Conservation (phyloP, 2,329 filamentous ascomycete species). For the Sodiomyces alkalinus region DNA sequence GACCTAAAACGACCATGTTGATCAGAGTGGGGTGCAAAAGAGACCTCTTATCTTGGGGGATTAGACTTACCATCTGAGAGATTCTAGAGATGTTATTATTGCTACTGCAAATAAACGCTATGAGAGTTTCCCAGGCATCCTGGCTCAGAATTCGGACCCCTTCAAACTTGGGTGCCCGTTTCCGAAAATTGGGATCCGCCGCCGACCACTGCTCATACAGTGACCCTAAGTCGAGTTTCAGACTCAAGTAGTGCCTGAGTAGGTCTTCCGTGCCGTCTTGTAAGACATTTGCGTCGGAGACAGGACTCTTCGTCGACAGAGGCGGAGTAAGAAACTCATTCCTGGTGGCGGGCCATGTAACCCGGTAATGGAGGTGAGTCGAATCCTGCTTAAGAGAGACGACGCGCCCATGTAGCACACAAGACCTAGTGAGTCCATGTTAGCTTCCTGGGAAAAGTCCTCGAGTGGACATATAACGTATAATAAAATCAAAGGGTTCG, state of each 20-base stretch:
- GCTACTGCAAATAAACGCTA: slow-evolving; percentile 95
- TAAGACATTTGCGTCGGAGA: slow-evolving; percentile 10
- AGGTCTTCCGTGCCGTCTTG: slow-evolving; percentile 59
- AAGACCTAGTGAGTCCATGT: slow-evolving; percentile 43
- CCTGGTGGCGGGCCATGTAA: slow-evolving; percentile 36
- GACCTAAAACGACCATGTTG: slow-evolving; percentile 28
- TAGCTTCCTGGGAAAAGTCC: no score
- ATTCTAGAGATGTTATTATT: slow-evolving; percentile 97
- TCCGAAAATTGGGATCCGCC: slow-evolving; percentile 75
- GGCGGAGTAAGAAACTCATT: slow-evolving; percentile 6
- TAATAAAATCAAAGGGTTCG: slow-evolving; percentile 6
- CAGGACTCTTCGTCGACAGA: neutral
- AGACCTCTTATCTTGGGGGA: neutral
- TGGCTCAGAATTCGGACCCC: slow-evolving; percentile 88
- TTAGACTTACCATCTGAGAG: slow-evolving; percentile 72
- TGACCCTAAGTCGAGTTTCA: slow-evolving; percentile 56
- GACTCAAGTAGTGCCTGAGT: slow-evolving; percentile 73
- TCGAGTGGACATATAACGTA: no score
- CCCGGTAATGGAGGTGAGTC: slow-evolving; percentile 64
- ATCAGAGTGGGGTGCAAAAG: neutral
- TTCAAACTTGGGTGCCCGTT: slow-evolving; percentile 71
- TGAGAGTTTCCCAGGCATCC: slow-evolving; percentile 87
- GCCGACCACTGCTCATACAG: slow-evolving; percentile 81
- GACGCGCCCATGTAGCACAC: slow-evolving; percentile 72
- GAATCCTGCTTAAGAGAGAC: slow-evolving; percentile 73